phyloP scores from a whole-genome alignment of 2,329 filamentous ascomycete genomes.

The Botryotinia calthae region DNA sequence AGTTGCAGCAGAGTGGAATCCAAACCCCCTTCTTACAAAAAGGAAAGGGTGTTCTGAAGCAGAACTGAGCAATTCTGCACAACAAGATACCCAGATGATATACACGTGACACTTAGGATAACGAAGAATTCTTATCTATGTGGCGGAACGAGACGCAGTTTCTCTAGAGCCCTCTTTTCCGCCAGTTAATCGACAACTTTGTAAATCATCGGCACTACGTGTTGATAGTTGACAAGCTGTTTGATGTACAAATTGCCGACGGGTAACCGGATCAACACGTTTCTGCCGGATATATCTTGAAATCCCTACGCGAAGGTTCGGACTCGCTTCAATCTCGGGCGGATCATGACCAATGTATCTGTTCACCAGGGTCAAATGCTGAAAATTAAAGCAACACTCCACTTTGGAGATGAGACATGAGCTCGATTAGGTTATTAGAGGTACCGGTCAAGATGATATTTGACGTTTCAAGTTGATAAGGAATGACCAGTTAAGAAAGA shows the following conservation, averaged over 20 bases:
- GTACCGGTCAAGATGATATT: not conserved
- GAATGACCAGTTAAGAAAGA: not conserved
- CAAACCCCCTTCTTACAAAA: not conserved
- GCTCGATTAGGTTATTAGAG: not conserved
- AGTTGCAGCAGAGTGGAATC: not conserved
- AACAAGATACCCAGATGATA: not conserved
- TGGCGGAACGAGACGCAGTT: not conserved
- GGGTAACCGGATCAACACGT: not conserved
- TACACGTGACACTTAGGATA: not conserved
- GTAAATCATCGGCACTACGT: not conserved
- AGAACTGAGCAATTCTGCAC: not conserved
- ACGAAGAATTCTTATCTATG: not conserved
- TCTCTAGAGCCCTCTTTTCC: not conserved
- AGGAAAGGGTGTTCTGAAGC: not conserved
- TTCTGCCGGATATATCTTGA: not conserved
- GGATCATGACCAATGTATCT: constrained; percentile 3
- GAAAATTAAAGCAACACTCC: not conserved
- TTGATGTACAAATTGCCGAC: not conserved
- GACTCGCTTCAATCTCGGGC: not conserved
- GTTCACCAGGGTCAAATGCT: not conserved
- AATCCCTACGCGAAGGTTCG: not conserved
- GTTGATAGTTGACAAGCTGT: not conserved
- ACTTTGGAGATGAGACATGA: not conserved
- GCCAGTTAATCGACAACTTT: not conserved
- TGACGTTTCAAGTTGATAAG: constrained; percentile 6